phyloP scores from a whole-genome alignment of 148 eudicot genomes.

The Vaccinium macrocarpon region DNA sequence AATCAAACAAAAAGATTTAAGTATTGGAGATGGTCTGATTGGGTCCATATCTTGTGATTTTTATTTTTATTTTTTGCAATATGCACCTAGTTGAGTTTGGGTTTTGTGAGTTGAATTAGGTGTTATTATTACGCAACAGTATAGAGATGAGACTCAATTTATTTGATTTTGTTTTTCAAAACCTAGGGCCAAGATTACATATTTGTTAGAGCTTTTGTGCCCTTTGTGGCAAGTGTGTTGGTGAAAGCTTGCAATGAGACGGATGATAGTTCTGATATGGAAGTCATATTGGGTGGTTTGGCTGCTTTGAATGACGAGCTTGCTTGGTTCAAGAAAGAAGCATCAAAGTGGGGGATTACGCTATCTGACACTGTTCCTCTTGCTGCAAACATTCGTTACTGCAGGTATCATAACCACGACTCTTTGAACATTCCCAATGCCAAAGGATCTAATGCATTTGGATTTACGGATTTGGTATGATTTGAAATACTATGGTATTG shows the following conservation, averaged over 20 bases:
- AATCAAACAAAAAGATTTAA: neutral
- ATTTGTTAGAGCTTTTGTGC: constrained; percentile 70
- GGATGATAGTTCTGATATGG: constrained; percentile 61
- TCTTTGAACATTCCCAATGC: too few relatives aligned
- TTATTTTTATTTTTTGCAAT: neutral
- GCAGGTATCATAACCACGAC: constrained; percentile 46
- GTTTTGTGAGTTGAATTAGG: neutral
- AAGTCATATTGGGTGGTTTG: constrained; percentile 67
- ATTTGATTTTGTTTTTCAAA: constrained; percentile 6
- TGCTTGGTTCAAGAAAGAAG: constrained; percentile 85
- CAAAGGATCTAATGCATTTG: too few relatives aligned
- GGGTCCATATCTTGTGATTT: neutral
- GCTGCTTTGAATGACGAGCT: constrained; percentile 84
- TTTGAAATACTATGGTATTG: neutral
- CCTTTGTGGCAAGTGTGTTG: constrained; percentile 66
- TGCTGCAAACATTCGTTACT: constrained; percentile 53
- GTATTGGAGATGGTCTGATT: neutral
- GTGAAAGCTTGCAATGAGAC: constrained; percentile 71
- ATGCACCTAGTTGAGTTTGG: neutral
- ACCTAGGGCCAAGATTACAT: constrained; percentile 85
- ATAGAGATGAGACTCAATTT: neutral
- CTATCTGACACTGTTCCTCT: constrained; percentile 49
- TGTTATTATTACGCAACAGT: neutral
- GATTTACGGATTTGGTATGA: neutral
- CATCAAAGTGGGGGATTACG: constrained; percentile 60